Percentiles rank a stretch among this genome's conserved stretches.
These are phyloP conservation scores for Lasiosphaeria miniovina DNA, from an alignment of 495 filamentous ascomycete species.

Conservation along the genomic window DNA sequence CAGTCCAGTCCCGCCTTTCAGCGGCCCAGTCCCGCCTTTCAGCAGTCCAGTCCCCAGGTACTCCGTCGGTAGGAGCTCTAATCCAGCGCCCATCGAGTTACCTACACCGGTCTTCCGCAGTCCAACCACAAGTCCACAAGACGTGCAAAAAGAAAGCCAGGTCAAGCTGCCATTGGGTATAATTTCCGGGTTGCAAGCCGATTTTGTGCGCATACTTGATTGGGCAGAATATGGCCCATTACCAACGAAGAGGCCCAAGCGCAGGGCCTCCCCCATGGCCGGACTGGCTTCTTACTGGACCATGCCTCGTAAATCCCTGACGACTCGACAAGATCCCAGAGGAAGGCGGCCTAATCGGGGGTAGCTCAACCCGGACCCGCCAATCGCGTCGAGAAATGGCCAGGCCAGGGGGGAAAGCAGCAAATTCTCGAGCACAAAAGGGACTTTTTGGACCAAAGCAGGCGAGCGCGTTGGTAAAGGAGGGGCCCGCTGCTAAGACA, in stretches of 20 bases:
- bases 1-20: too few relatives aligned
- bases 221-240: slow-evolving; percentile 40
- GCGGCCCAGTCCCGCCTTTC: too few relatives aligned
- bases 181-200: slow-evolving; percentile 37
- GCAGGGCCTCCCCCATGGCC: slow-evolving; percentile 15
- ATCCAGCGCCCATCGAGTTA: too few relatives aligned
- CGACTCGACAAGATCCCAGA: slow-evolving; percentile 18
- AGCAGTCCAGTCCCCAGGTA: too few relatives aligned
- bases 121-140: too few relatives aligned
- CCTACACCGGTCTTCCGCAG: too few relatives aligned
- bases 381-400: slow-evolving; percentile 11
- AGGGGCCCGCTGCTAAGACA: background rate
- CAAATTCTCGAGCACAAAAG: too few relatives aligned
- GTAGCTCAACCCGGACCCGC: slow-evolving; percentile 20
- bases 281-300: slow-evolving; percentile 32
- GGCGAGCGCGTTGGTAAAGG: background rate
- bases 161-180: slow-evolving; percentile 36
- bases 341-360: slow-evolving; percentile 16
- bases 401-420: background rate
- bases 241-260: slow-evolving; percentile 27
- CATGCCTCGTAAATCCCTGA: slow-evolving; percentile 16
- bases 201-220: slow-evolving; percentile 34
- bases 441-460: background rate
- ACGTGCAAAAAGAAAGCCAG: slow-evolving; percentile 26
- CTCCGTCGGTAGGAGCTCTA: too few relatives aligned